These are phyloP conservation scores for Plasmodium billcollinsi DNA, from an alignment of 169 alveolate genomes.

Conservation along the genomic window DNA sequence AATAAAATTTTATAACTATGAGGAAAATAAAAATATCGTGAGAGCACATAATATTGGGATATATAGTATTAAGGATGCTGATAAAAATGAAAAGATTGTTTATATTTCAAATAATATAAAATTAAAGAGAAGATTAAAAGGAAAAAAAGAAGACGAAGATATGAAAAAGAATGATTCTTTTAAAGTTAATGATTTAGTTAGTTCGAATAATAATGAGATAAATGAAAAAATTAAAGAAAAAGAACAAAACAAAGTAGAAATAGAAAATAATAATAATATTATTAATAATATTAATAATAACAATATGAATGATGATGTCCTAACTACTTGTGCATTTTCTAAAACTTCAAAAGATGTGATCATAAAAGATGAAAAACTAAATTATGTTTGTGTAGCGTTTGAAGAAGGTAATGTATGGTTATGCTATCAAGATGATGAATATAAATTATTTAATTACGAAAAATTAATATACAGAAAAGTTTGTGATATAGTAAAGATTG, in stretches of 20 bases:
- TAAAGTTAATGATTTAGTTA: background rate
- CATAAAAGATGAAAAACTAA: background rate
- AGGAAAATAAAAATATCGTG: conserved; percentile 39
- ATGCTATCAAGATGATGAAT: conserved; percentile 39
- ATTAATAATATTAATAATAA: background rate
- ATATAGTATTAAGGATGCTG: conserved; percentile 28
- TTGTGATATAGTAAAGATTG: conserved; percentile 66
- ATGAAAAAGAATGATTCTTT: background rate
- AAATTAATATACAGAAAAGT: conserved; percentile 73
- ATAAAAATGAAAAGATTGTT: conserved; percentile 68
- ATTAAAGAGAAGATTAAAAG: conserved; percentile 10
- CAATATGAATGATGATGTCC: background rate
- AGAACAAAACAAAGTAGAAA: background rate
- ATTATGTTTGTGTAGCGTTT: conserved; percentile 73
- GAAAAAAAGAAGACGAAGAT: background rate
- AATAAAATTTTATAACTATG: conserved; percentile 56
- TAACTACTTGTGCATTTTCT: background rate
- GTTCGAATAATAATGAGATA: background rate
- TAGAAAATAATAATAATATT: conserved; percentile 1
- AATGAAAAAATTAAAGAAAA: background rate
- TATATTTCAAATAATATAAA: conserved; percentile 69
- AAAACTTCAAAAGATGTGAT: too few relatives aligned
- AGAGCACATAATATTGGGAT: conserved; percentile 53
- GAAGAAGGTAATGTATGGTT: conserved; percentile 77
- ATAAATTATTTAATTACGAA: conserved; percentile 46